Evolutionary conservation across 768 basidiomycete species (phyloP).

Genomic region (Hebeloma cylindrosporum): DNA sequence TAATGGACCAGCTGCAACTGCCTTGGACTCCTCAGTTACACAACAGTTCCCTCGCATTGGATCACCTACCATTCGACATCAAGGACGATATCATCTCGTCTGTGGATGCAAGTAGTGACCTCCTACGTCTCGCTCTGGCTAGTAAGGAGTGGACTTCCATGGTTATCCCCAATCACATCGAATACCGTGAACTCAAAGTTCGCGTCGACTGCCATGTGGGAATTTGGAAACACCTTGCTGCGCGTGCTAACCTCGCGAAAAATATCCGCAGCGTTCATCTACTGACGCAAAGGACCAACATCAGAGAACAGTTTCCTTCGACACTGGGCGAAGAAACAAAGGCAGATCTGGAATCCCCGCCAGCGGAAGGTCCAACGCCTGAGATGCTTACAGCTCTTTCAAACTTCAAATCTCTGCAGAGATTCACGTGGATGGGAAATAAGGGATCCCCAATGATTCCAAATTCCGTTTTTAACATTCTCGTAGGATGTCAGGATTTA

Average conservation of each 20-base stretch:
- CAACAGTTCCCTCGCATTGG: too few species aligned
- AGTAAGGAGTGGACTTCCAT: constrained; percentile 17
- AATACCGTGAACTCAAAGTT: constrained; percentile 26
- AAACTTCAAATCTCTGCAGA: constrained; percentile 9
- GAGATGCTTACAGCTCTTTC: constrained; percentile 9
- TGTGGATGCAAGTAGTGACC: constrained; percentile 12
- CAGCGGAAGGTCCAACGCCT: neutral
- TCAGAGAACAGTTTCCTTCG: neutral
- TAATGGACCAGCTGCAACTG: too few species aligned
- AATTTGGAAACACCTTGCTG: constrained; percentile 26
- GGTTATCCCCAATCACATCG: constrained; percentile 26
- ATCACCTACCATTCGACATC: constrained; percentile 20
- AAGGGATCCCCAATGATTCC: neutral
- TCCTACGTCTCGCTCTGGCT: constrained; percentile 16
- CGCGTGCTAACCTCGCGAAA: constrained; percentile 23
- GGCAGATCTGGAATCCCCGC: neutral
- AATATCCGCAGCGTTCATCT: constrained; percentile 20
- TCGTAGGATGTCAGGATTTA: constrained; percentile 7
- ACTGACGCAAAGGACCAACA: neutral
- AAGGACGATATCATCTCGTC: constrained; percentile 16
- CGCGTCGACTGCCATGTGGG: constrained; percentile 6
- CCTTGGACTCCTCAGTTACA: too few species aligned
- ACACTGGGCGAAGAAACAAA: constrained; percentile 1
- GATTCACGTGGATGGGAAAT: constrained; percentile 11
- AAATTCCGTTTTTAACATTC: constrained; percentile 8